Conservation (phyloP, 1,284 basidiomycete species). For the Pulchroboletus neoregius region DNA sequence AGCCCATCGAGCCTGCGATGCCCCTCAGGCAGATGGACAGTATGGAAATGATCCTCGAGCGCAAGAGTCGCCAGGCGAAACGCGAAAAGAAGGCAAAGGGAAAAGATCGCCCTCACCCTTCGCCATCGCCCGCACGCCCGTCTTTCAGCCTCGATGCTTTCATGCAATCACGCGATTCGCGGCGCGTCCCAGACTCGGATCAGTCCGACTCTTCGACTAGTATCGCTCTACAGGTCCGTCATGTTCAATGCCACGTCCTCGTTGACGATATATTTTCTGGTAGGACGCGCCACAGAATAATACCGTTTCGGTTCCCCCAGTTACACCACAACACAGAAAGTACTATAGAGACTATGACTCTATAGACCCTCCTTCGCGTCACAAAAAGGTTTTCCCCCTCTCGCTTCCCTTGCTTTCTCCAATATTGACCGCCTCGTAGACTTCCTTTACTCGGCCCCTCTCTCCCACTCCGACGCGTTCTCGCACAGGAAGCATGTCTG, state of each 20-base stretch:
- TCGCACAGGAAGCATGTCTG: constrained; percentile 24
- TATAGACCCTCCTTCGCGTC: constrained; percentile 36
- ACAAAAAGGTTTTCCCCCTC: constrained; percentile 32
- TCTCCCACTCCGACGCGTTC: constrained; percentile 35
- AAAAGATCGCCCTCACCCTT: constrained; percentile 44
- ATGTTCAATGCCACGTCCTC: constrained; percentile 7
- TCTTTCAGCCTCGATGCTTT: constrained; percentile 43
- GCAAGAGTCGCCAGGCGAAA: constrained; percentile 52
- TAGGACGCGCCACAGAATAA: constrained; percentile 33
- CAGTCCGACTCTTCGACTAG: constrained; percentile 28
- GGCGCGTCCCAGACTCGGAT: constrained; percentile 36
- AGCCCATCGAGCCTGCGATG: constrained; percentile 46
- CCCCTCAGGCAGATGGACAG: constrained; percentile 57
- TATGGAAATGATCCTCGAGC: constrained; percentile 71
- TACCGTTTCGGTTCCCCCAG: constrained; percentile 30
- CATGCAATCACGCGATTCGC: constrained; percentile 53
- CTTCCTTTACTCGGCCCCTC: constrained; percentile 15
- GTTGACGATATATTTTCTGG: constrained; percentile 24
- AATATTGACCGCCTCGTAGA: constrained; percentile 16
- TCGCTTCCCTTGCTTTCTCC: not conserved
- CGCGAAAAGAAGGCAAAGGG: constrained; percentile 48
- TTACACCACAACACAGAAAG: constrained; percentile 52
- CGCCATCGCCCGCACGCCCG: constrained; percentile 48
- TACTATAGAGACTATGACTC: constrained; percentile 58
- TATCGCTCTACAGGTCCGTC: constrained; percentile 34